A percentile compares a stretch with the other conserved stretches of the same genome.
These are phyloP conservation scores for Diaporthe ampelina DNA, from an alignment of 2,329 filamentous ascomycete genomes.

Conservation along the genomic window DNA sequence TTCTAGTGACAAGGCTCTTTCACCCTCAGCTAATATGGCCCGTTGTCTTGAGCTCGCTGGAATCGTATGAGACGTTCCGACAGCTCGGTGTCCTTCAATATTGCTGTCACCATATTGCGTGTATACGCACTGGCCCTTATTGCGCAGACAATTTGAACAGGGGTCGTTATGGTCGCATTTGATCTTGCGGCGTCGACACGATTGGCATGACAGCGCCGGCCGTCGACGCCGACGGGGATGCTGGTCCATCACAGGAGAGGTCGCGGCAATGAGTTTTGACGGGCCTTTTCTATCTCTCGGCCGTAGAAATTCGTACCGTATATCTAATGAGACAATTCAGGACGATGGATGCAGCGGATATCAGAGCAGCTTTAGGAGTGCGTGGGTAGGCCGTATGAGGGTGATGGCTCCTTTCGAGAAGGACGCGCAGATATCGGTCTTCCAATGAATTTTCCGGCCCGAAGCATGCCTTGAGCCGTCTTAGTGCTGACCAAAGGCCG, in stretches of 20 bases:
- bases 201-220: slow-evolving; percentile 27
- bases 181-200: slow-evolving; percentile 32
- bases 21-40: background rate
- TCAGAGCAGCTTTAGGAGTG: background rate
- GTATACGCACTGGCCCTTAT: slow-evolving; percentile 89
- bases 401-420: background rate
- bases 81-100: background rate
- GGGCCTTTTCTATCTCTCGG: background rate
- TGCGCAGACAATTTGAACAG: slow-evolving; percentile 85
- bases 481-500: slow-evolving; percentile 8
- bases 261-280: background rate
- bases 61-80: background rate
- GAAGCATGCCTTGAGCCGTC: background rate
- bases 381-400: too few relatives aligned
- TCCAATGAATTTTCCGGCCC: background rate
- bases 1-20: background rate
- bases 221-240: slow-evolving; percentile 16
- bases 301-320: background rate
- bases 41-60: background rate
- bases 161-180: slow-evolving; percentile 33
- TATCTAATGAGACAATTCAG: background rate
- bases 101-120: background rate
- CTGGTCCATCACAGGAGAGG: background rate
- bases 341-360: accelerated
- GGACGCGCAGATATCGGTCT: slow-evolving; percentile 16